phyloP scores from a whole-genome alignment of 2,329 filamentous ascomycete species.

The Ophiocordyceps camponoti-leonardi region DNA sequence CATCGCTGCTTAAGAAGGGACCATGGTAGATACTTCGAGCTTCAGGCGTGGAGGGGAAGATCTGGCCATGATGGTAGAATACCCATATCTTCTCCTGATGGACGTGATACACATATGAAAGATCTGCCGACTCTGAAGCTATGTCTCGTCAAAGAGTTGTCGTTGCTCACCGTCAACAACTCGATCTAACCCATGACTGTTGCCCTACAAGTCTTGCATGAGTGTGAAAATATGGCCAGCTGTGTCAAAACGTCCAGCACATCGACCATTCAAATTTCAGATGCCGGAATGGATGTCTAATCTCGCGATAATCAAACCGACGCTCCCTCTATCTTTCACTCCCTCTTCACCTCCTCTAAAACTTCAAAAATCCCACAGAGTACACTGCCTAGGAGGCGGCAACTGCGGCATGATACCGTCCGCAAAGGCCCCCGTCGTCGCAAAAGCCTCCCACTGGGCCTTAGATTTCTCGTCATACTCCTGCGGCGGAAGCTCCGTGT shows the following conservation, averaged over 20 bases:
- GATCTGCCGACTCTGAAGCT: neutral
- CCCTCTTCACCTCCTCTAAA: too few relatives aligned
- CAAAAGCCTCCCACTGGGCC: constrained; percentile 46
- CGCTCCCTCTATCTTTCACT: too few relatives aligned
- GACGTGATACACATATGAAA: neutral
- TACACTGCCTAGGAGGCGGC: constrained; percentile 64
- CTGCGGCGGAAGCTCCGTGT: constrained; percentile 42
- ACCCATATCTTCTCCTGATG: neutral
- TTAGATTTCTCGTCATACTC: constrained; percentile 42
- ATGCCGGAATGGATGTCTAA: too few relatives aligned
- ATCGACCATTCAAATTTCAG: too few relatives aligned
- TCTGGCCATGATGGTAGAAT: neutral
- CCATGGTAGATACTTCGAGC: too few relatives aligned
- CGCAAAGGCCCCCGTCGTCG: constrained; percentile 48
- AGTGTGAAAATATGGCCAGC: too few relatives aligned
- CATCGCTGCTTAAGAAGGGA: constrained; percentile 75
- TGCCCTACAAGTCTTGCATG: too few relatives aligned
- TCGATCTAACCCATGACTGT: too few relatives aligned
- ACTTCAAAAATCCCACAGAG: constrained; percentile 50
- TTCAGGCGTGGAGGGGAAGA: neutral
- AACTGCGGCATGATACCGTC: constrained; percentile 57
- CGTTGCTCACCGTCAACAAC: too few relatives aligned
- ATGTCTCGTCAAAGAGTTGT: too few relatives aligned
- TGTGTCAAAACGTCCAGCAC: too few relatives aligned
- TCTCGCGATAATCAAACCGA: too few relatives aligned